Percentiles rank a stretch among this genome's conserved stretches.
phyloP scores from a whole-genome alignment of 257 asterid genomes.

The Solanum medicagineum region DNA sequence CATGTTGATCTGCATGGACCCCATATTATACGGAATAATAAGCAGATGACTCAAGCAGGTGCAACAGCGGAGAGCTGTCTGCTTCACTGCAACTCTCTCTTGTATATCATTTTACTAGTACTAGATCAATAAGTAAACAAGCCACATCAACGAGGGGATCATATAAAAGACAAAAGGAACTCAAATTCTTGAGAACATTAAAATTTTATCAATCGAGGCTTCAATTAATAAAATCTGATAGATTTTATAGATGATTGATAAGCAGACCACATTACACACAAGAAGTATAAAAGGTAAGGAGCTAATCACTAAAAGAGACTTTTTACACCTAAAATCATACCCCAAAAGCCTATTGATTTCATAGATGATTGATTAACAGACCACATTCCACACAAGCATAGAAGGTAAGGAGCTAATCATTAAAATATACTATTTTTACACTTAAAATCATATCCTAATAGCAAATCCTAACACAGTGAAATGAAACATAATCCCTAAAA shows the following conservation, averaged over 20 bases:
- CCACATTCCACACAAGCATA: too few species aligned
- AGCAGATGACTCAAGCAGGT: too few species aligned
- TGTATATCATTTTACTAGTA: too few species aligned
- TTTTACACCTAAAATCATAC: background rate
- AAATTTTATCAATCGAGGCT: fast-evolving
- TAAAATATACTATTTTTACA: too few species aligned
- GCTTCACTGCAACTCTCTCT: too few species aligned
- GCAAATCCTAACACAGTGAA: background rate
- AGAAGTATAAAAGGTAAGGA: background rate
- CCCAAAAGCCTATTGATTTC: too few species aligned
- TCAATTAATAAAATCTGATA: background rate
- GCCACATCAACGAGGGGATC: background rate
- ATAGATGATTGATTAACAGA: too few species aligned
- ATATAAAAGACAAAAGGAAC: background rate
- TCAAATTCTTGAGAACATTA: background rate
- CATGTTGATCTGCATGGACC: too few species aligned
- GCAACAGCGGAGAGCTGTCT: too few species aligned
- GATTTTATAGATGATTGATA: background rate
- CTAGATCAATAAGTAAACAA: background rate
- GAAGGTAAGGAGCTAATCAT: too few species aligned
- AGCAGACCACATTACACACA: background rate
- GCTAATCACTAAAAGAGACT: background rate
- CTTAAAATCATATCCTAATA: too few species aligned
- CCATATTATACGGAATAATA: too few species aligned
- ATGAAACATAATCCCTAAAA: background rate